Evolutionary conservation across 345 rosid genomes (phyloP), one percentile per base, ranked within the genome.

Genomic region (Moricandia moricandioides): DNA sequence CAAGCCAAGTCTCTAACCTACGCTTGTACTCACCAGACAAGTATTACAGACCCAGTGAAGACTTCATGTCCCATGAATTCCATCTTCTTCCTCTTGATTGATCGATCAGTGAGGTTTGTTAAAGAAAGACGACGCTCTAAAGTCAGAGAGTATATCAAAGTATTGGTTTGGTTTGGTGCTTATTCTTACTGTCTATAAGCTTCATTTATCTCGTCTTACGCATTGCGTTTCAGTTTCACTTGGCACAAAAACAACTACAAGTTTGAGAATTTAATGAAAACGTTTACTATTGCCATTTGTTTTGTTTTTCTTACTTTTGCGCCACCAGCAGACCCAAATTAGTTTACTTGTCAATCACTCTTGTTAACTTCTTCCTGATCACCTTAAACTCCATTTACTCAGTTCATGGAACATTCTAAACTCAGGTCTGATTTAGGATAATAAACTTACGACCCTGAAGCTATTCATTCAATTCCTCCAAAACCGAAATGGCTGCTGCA

Each of bases 21-120:
- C 83, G 96, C 77, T 81, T 91, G 79, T 92, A 95, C 79, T 95
- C 99, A 1, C 96, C 97, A 0, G 90, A 95, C 86, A 95, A 90
- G 78, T 95, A 92, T 78, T 95, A 95, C 80, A 84, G 97, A 78
- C 99, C 97, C n/a, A 82, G 91, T 49, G 97, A 92, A 86, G 99
- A 92, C 79, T 90, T 85, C 72, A 95, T 95, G 99, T 91, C 99
- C 14, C 99, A 95, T 75, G 99, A 95, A 73, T 95, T 88, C 65
- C 82, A 87, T 66, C 86, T 92, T 70, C 85, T 92, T 73, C 87
- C 92, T 26, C 51, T 84, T 85, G 84, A 88, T 34, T 6, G 31
- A 34, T 54, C 7, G 35, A 9, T 60, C 52, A 65, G 17, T 63
- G 56, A 40, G 37, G 43, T 3, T 63, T 63, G 33, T 3, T 63